Percentiles rank a stretch among this genome's conserved stretches.
Conservation (phyloP, 768 basidiomycete species). For the Pisolithus orientalis region DNA sequence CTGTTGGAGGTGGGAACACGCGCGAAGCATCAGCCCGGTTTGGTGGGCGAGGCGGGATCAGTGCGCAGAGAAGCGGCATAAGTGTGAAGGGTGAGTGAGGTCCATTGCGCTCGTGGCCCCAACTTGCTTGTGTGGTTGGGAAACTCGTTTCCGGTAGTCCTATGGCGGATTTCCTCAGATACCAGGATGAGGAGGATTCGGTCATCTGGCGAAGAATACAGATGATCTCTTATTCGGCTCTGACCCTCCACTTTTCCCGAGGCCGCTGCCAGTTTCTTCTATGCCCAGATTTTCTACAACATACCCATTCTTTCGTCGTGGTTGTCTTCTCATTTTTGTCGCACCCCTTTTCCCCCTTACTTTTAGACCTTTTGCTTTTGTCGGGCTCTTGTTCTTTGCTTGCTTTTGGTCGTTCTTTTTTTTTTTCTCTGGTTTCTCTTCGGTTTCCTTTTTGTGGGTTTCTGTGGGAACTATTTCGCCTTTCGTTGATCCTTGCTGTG, state of each 20-base stretch:
- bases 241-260: too few species aligned
- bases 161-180: too few species aligned
- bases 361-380: background rate
- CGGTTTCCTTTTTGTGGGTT: background rate
- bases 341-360: background rate
- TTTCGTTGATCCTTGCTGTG: background rate
- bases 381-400: background rate
- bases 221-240: too few species aligned
- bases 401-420: background rate
- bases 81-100: background rate
- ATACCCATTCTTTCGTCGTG: background rate
- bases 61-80: background rate
- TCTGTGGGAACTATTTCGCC: background rate
- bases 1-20: slow-evolving; percentile 9
- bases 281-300: background rate
- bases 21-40: background rate
- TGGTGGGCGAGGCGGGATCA: background rate
- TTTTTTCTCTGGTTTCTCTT: background rate
- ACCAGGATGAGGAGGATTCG: too few species aligned
- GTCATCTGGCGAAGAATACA: too few species aligned
- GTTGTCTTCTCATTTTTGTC: background rate
- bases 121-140: background rate
- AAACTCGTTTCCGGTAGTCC: background rate
- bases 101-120: background rate
- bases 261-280: background rate